Base-by-base conservation (phyloP, 2,329 filamentous ascomycete genomes). In the Mycosphaerella sp. region DNA sequence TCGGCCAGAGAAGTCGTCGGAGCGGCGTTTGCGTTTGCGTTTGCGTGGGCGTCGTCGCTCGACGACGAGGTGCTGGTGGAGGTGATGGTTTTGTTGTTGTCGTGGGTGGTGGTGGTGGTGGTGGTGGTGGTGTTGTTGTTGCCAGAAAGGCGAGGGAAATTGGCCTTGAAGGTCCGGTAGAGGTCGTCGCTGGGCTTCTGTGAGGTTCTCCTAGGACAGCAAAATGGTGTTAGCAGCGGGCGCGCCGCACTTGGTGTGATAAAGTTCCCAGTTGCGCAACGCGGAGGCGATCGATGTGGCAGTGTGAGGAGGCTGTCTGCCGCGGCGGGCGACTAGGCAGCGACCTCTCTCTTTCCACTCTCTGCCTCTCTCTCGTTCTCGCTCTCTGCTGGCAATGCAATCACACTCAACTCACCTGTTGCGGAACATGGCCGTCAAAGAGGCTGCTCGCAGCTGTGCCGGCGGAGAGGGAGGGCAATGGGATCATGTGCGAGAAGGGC, bases 111-210 rank as follows among this genome's bases (percentile, higher is more conserved):
- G 14, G 14, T 17, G 14, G 14, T 17, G 14, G 14, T 17, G 14
- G 14, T 17, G 14, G 14, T 17, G 14, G 14, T 17, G 14, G 1
- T 17, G 14, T 17, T 17, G 14, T 17, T 62, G 46, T 55, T 53
- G 48, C 58, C 74, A 53, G 79, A 75, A 58, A 95, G 76, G 64
- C 91, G 83, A 45, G 89, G 86, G 67, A 95, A 95, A 62, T 82
- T 84, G 66, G 88, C 82, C 70, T 87, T 87, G 74, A 95, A 95
- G 70, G 83, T 84, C 72, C 84, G 84, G 70, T 93, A 84, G 67
- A 95, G 80, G 66, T 91, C 88, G 68, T 91, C 87, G 70, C 83
- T 84, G 53, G 90, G 90, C 76, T 95, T 95, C 72, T 90, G 87
- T 53, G 87, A 84, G 71, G 82, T 89, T 55, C 64, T 65, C 54